Evolutionary conservation across 2,329 filamentous ascomycete species (phyloP).

Genomic region (Penicillium sp.): DNA sequence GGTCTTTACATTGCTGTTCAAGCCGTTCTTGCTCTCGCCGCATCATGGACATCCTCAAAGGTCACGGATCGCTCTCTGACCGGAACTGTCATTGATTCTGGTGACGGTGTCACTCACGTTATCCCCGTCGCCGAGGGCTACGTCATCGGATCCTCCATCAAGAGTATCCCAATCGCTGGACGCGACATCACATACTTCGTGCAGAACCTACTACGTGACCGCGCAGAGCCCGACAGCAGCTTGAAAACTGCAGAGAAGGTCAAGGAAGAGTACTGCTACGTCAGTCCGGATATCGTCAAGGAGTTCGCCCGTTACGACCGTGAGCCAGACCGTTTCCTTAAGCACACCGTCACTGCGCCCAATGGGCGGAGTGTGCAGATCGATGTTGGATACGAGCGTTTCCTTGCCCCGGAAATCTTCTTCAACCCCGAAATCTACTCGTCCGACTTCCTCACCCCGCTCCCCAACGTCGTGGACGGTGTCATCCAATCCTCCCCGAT

Average conservation of each 20-base stretch:
- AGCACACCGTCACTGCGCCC: conserved; percentile 83
- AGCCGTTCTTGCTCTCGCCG: conserved; percentile 91
- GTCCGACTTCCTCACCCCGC: conserved; percentile 93
- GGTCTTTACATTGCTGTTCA: conserved; percentile 99
- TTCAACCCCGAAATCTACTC: conserved; percentile 99
- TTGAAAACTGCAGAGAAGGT: conserved; percentile 97
- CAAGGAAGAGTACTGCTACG: conserved; percentile 98
- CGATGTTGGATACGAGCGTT: conserved; percentile 96
- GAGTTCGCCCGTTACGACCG: conserved; percentile 94
- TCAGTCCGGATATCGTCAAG: conserved; percentile 98
- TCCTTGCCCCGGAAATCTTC: conserved; percentile 97
- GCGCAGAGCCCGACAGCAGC: conserved; percentile 93
- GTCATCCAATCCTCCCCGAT: conserved; percentile 98
- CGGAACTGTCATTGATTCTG: conserved; percentile 96
- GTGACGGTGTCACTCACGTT: conserved; percentile 98
- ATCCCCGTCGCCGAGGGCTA: conserved; percentile 98
- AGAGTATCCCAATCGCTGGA: conserved; percentile 96
- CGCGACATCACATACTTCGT: conserved; percentile 99
- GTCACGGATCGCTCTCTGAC: conserved; percentile 94
- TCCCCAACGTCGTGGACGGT: conserved; percentile 90
- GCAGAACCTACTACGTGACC: conserved; percentile 90
- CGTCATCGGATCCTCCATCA: conserved; percentile 98
- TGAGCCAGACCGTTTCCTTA: conserved; percentile 85
- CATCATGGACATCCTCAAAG: conserved; percentile 98
- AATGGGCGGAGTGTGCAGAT: conserved; percentile 83